phyloP scores from a whole-genome alignment of 2,329 filamentous ascomycete genomes.

The Aspergillus persii region DNA sequence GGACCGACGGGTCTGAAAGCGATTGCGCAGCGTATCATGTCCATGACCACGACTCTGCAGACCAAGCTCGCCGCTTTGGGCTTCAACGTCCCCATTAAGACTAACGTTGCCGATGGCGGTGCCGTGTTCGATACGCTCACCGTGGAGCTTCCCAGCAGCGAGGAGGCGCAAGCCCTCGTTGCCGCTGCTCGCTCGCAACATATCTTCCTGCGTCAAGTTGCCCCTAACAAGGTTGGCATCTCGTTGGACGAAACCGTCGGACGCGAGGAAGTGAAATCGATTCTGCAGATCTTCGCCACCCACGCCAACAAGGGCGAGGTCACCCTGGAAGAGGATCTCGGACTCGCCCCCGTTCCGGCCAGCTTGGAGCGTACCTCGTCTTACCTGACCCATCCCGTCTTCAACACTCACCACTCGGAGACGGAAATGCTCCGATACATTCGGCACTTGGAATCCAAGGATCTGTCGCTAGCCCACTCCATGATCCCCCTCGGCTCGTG shows the following conservation, averaged over 20 bases:
- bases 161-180: constrained; percentile 53
- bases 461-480: constrained; percentile 88
- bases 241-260: constrained; percentile 75
- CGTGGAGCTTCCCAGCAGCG: constrained; percentile 55
- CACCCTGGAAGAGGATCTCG: constrained; percentile 34
- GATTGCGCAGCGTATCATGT: constrained; percentile 76
- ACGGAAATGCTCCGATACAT: constrained; percentile 94
- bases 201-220: constrained; percentile 64
- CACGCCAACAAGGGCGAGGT: constrained; percentile 38
- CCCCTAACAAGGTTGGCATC: constrained; percentile 63
- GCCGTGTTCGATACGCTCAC: constrained; percentile 79
- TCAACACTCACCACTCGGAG: constrained; percentile 93
- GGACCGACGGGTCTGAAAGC: constrained; percentile 77
- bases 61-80: constrained; percentile 62
- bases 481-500: constrained; percentile 98
- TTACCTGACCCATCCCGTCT: constrained; percentile 86
- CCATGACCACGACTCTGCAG: constrained; percentile 68
- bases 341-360: constrained; percentile 45
- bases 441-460: constrained; percentile 87
- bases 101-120: constrained; percentile 54
- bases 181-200: constrained; percentile 50
- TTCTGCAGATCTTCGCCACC: constrained; percentile 56
- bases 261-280: constrained; percentile 54
- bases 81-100: constrained; percentile 60
- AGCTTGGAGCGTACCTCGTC: constrained; percentile 67